phyloP scores from a whole-genome alignment of 2,329 filamentous ascomycete species.

The Monilinia vaccinii-corymbosi region DNA sequence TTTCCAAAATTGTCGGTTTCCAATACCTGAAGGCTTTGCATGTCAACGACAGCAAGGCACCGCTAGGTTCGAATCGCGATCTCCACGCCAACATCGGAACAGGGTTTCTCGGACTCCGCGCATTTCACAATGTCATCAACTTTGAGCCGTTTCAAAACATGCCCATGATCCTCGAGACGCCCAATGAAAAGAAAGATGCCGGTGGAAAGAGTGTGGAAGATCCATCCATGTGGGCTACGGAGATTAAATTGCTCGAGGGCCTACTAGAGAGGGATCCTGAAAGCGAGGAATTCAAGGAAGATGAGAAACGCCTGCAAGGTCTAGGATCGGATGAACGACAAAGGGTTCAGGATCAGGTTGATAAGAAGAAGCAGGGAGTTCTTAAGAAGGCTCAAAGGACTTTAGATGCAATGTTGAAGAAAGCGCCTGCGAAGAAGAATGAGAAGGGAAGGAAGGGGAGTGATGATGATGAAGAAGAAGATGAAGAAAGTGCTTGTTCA shows the following conservation, averaged over 20 bases:
- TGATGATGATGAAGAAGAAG: conserved; percentile 17
- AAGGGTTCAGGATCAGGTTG: conserved; percentile 69
- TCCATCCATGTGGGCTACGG: conserved; percentile 76
- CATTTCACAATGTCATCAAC: conserved; percentile 90
- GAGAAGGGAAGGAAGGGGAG: conserved; percentile 31
- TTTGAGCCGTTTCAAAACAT: conserved; percentile 63
- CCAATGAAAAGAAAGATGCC: conserved; percentile 62
- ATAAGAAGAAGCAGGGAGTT: conserved; percentile 62
- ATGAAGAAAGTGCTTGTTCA: conserved; percentile 23
- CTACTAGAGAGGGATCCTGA: conserved; percentile 77
- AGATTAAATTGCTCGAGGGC: conserved; percentile 90
- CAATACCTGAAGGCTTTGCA: conserved; percentile 79
- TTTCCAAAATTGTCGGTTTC: conserved; percentile 69
- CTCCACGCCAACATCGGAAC: conserved; percentile 95
- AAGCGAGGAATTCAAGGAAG: conserved; percentile 57
- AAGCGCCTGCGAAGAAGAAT: conserved; percentile 31
- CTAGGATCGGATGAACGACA: conserved; percentile 62
- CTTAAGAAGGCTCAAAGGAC: conserved; percentile 54
- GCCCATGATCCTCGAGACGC: conserved; percentile 95
- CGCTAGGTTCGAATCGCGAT: conserved; percentile 71
- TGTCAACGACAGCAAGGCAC: conserved; percentile 92
- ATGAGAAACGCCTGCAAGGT: conserved; percentile 57
- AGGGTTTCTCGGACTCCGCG: conserved; percentile 80
- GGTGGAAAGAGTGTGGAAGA: conserved; percentile 66
- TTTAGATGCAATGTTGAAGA: conserved; percentile 32